Conservation (phyloP, 257 asterid genomes). For the Schizonepeta tenuifolia region DNA sequence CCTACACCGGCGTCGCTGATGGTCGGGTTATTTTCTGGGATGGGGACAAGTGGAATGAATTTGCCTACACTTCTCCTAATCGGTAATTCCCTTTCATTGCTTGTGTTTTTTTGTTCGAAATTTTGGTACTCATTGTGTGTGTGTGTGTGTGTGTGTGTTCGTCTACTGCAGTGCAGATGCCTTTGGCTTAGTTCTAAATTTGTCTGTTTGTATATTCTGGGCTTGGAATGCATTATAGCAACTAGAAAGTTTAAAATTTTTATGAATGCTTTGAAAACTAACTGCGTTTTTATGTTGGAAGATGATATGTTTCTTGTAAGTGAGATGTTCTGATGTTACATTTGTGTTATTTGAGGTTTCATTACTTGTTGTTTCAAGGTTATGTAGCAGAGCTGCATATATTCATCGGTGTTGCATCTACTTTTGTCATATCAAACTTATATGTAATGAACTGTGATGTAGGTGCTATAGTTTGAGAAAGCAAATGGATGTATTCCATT, state of each 20-base stretch:
- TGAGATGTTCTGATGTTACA: too few species aligned
- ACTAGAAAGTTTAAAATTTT: too few species aligned
- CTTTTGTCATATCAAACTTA: neutral
- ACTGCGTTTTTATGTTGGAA: neutral
- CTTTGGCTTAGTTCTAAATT: neutral
- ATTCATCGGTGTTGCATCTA: slow-evolving; percentile 1
- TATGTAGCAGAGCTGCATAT: neutral
- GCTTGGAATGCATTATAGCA: too few species aligned
- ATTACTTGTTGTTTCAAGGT: neutral
- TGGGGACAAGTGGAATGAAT: slow-evolving; percentile 74
- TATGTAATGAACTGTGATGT: neutral
- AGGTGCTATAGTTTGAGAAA: neutral
- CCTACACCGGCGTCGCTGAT: slow-evolving; percentile 92
- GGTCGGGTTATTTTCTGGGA: slow-evolving; percentile 90
- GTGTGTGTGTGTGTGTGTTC: too few species aligned
- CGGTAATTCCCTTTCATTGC: slow-evolving; percentile 47
- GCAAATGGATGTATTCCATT: neutral
- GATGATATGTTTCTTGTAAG: neutral
- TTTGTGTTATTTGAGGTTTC: too few species aligned
- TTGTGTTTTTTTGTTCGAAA: neutral
- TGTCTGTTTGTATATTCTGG: neutral
- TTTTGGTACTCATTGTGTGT: neutral
- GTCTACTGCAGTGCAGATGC: neutral
- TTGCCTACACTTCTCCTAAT: slow-evolving; percentile 88
- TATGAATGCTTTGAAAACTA: too few species aligned